phyloP scores from a whole-genome alignment of 2,329 filamentous ascomycete genomes.

The Sporothrix luriei region DNA sequence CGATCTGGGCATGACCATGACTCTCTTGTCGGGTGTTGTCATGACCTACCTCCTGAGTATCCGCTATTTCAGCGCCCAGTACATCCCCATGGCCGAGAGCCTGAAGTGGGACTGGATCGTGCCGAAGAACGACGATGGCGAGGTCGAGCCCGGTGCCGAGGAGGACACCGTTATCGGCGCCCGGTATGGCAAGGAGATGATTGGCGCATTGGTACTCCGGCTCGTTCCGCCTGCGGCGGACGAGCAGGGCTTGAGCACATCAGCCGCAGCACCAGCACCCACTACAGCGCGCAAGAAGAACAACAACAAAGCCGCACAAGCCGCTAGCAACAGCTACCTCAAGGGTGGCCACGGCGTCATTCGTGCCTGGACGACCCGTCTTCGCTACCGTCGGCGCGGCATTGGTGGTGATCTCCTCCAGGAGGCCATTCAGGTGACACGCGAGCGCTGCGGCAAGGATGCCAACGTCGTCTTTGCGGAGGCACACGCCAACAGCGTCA shows the following conservation, averaged over 20 bases:
- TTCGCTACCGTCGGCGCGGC: slow-evolving; percentile 69
- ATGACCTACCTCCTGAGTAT: slow-evolving; percentile 66
- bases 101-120: slow-evolving; percentile 65
- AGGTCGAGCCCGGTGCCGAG: slow-evolving; percentile 42
- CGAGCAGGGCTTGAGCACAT: not conserved
- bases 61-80: slow-evolving; percentile 62
- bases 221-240: slow-evolving; percentile 52
- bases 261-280: not conserved
- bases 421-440: slow-evolving; percentile 69
- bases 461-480: slow-evolving; percentile 71
- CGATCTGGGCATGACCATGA: slow-evolving; percentile 59
- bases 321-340: slow-evolving; percentile 41
- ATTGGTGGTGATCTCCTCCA: slow-evolving; percentile 72
- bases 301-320: slow-evolving; percentile 16
- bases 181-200: slow-evolving; percentile 67
- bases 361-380: slow-evolving; percentile 77
- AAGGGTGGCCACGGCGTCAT: slow-evolving; percentile 70
- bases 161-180: slow-evolving; percentile 66
- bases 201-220: slow-evolving; percentile 70
- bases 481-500: slow-evolving; percentile 74
- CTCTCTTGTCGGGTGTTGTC: slow-evolving; percentile 62
- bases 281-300: slow-evolving; percentile 30
- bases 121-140: slow-evolving; percentile 35
- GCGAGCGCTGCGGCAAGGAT: slow-evolving; percentile 68
- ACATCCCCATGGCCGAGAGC: slow-evolving; percentile 64